Percentiles rank a stretch among this genome's conserved stretches.
Evolutionary conservation across 2,329 filamentous ascomycete species (phyloP).

Genomic region (Pseudocercospora fuligena): DNA sequence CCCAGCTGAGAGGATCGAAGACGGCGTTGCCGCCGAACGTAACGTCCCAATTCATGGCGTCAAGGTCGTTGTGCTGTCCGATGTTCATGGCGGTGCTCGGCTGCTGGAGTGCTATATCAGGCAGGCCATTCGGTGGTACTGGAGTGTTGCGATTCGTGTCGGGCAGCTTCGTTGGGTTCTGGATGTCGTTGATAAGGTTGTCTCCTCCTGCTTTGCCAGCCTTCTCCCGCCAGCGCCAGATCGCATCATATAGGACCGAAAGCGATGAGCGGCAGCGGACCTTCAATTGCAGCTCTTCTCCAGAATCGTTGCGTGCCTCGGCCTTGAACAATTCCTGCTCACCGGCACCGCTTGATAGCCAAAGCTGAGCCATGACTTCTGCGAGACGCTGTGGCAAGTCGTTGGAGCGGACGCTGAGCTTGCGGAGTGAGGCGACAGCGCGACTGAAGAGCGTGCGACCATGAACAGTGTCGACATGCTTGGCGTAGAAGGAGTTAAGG

Average conservation of each 20-base stretch:
- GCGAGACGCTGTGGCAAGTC: constrained; percentile 79
- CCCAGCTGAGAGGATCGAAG: constrained; percentile 92
- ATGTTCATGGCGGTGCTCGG: constrained; percentile 23
- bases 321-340: constrained; percentile 37
- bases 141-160: constrained; percentile 38
- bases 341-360: constrained; percentile 61
- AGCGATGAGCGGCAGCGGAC: constrained; percentile 85
- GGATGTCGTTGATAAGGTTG: constrained; percentile 66
- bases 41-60: constrained; percentile 41
- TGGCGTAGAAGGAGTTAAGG: constrained; percentile 75
- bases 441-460: constrained; percentile 72
- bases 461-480: constrained; percentile 70
- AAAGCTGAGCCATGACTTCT: constrained; percentile 86
- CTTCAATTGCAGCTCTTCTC: constrained; percentile 71
- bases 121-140: constrained; percentile 30
- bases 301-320: constrained; percentile 28
- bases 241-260: constrained; percentile 82
- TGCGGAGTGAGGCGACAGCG: constrained; percentile 71
- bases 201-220: constrained; percentile 56
- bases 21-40: constrained; percentile 69
- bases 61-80: constrained; percentile 26
- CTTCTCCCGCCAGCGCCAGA: constrained; percentile 84
- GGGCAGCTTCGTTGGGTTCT: constrained; percentile 69
- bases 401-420: constrained; percentile 75
- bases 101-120: constrained; percentile 19